Percentiles rank a stretch among this genome's conserved stretches.
phyloP scores from a whole-genome alignment of 129 eudicot genomes.

The Arctium lappa region DNA sequence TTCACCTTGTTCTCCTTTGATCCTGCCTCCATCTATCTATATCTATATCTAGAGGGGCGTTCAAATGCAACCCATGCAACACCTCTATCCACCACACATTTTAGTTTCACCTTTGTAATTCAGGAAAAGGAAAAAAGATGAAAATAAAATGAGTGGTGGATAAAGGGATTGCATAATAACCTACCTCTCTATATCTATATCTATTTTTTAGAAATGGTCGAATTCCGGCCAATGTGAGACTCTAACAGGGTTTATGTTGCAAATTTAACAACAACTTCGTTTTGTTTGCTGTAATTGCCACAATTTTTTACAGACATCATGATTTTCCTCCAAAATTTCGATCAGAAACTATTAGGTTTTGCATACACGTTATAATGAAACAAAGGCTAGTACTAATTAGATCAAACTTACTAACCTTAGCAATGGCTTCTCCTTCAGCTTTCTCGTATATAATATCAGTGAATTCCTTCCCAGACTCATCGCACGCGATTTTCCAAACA shows the following conservation, averaged over 20 bases:
- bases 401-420: constrained; percentile 47
- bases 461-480: constrained; percentile 65
- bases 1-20: too few species aligned
- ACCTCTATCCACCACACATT: too few species aligned
- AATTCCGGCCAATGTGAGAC: too few species aligned
- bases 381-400: not conserved
- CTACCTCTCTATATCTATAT: too few species aligned
- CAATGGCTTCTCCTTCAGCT: constrained; percentile 89
- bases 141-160: too few species aligned
- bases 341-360: not conserved
- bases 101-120: too few species aligned
- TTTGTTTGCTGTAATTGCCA: not conserved
- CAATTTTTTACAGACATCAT: not conserved
- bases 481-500: constrained; percentile 54
- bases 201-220: too few species aligned
- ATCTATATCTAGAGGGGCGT: too few species aligned
- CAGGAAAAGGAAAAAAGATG: too few species aligned
- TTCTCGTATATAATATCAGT: constrained; percentile 82
- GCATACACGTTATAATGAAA: not conserved
- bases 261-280: not conserved
- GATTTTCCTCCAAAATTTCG: not conserved
- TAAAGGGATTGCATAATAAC: too few species aligned
- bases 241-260: not conserved
- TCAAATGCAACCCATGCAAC: too few species aligned
- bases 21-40: too few species aligned